These are phyloP conservation scores for Phaffia rhodozyma DNA, from an alignment of 1,284 basidiomycete species.

Conservation along the genomic window DNA sequence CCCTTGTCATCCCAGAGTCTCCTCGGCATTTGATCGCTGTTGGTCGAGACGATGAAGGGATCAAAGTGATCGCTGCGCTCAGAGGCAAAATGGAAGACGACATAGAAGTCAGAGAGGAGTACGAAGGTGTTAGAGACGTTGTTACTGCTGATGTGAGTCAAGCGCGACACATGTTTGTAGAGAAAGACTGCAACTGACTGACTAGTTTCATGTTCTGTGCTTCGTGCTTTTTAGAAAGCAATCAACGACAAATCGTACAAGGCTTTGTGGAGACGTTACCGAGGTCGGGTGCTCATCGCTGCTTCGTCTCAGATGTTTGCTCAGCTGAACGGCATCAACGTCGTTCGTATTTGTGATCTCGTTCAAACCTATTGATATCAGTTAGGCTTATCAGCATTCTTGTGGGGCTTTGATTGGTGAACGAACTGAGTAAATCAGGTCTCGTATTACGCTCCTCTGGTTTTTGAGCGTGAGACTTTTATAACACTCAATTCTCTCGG, in stretches of 20 bases:
- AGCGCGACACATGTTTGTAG: neutral
- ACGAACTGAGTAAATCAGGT: slow-evolving; percentile 36
- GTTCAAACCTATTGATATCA: slow-evolving; percentile 5
- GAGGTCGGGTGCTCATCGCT: slow-evolving; percentile 80
- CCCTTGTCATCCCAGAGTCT: slow-evolving; percentile 81
- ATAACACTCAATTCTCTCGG: neutral
- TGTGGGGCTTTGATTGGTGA: neutral
- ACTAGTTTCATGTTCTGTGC: slow-evolving; percentile 6
- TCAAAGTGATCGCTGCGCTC: slow-evolving; percentile 78
- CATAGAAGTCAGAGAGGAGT: slow-evolving; percentile 65
- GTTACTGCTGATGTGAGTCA: slow-evolving; percentile 60
- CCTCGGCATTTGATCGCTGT: slow-evolving; percentile 89
- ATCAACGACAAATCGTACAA: slow-evolving; percentile 72
- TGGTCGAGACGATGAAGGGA: slow-evolving; percentile 71
- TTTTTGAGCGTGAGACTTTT: slow-evolving; percentile 53
- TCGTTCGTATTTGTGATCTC: neutral
- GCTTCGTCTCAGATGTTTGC: slow-evolving; percentile 89
- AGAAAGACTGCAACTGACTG: neutral
- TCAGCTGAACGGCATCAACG: slow-evolving; percentile 64
- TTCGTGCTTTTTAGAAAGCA: slow-evolving; percentile 41
- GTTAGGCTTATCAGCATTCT: neutral
- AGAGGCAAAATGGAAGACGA: slow-evolving; percentile 75
- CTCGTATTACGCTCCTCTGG: slow-evolving; percentile 78
- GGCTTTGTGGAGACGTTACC: slow-evolving; percentile 79
- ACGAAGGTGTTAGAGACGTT: slow-evolving; percentile 81